Base-by-base conservation (phyloP, 257 asterid species). In the Fraxinus pennsylvanica region DNA sequence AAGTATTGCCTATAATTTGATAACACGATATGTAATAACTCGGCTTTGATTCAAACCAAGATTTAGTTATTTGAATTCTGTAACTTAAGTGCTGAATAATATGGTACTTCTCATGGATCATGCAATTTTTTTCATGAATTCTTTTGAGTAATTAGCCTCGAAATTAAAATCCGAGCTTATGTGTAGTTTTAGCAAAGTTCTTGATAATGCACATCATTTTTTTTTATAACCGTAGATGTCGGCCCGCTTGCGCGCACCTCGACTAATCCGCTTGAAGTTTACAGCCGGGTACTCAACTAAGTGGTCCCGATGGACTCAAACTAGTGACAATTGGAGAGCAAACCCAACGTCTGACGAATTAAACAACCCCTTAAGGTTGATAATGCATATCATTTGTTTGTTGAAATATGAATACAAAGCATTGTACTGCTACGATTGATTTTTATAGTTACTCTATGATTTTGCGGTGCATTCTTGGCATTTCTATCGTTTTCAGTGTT, bases 101-200 rank as follows among this genome's bases (percentile, higher is more conserved):
- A 41, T 38, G 36, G 59, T 68, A 25, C 68, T 22, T 50, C 50
- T 77, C 9, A 25, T 2, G 5, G 30, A 35, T 59, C 2, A 7
- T 21, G 67, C 36, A 30, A n/a, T 63, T 61, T 6, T 39, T 35
- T 35, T 35, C 69, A 29, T 78, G 27, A 63, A 41, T 73, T 72
- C 9, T 32, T 32, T 75, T 29, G 66, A 59, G 15, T 22, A 6
- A 76, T 67, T n/a, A 25, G 43, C 52, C 2, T 39, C 27, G 54
- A 57, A 50, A 38, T 63, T 63, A 19, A 77, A 25, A 27, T 3
- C 47, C 36, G 25, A 50, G 68, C 63, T 70, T 27, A 7, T 57
- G 22, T 79, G 66, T 15, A 43, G 30, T 50, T 59, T 81, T 6
- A 14, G 27, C 80, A 78, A 70, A 73, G 39, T 61, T 76, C 27